Conservation (phyloP, 257 asterid species). For the Lithospermum erythrorhizon region DNA sequence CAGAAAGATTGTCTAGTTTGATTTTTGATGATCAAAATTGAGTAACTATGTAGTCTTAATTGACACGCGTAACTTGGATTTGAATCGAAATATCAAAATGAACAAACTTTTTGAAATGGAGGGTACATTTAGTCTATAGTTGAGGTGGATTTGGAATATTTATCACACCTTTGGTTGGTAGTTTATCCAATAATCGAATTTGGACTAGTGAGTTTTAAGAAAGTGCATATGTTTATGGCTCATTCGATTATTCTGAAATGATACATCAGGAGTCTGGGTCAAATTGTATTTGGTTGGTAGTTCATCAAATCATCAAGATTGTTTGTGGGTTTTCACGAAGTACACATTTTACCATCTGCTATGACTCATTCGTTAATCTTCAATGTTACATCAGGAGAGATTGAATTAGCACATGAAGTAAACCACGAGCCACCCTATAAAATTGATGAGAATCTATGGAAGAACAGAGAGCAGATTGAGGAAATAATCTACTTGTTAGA, state of each 20-base stretch:
- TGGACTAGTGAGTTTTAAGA: not conserved
- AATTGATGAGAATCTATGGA: constrained; percentile 96
- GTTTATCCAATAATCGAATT: too few species aligned
- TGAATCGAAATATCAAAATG: too few species aligned
- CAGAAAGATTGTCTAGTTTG: too few species aligned
- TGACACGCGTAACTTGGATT: too few species aligned
- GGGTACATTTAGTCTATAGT: not conserved
- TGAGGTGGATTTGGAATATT: not conserved
- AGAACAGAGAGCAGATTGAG: constrained; percentile 88
- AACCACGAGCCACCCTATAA: constrained; percentile 79
- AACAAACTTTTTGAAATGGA: too few species aligned
- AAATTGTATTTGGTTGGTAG: not conserved
- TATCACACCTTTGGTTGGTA: too few species aligned
- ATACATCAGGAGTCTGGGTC: not conserved
- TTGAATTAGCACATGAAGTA: constrained; percentile 53
- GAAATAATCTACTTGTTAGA: constrained; percentile 69
- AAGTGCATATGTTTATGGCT: not conserved
- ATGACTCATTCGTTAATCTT: not conserved
- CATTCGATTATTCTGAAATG: not conserved
- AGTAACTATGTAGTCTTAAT: too few species aligned
- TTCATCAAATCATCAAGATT: too few species aligned
- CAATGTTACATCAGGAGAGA: constrained; percentile 44
- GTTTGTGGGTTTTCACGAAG: not conserved
- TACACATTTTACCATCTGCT: not conserved
- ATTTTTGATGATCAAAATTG: too few species aligned